Evolutionary conservation across 805 yeast species (phyloP).

Genomic region (Ogataea saltuana): DNA sequence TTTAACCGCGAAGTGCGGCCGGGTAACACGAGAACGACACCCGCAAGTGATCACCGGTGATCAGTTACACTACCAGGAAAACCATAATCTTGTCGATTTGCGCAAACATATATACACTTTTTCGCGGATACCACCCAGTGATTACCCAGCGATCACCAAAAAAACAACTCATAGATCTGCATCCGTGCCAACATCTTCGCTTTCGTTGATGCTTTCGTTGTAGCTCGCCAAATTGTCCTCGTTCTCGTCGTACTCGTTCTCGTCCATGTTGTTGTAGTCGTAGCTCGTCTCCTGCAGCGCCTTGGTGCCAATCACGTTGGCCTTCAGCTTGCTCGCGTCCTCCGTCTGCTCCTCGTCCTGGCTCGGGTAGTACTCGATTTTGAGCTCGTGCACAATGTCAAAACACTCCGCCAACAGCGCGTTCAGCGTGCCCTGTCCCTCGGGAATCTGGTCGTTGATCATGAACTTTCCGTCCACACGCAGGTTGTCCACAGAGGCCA

Average conservation of each 20-base stretch:
- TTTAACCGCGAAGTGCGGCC: neutral
- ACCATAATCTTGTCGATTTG: neutral
- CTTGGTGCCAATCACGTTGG: slow-evolving; percentile 40
- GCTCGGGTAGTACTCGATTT: slow-evolving; percentile 76
- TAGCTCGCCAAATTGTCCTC: slow-evolving; percentile 34
- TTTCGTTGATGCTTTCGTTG: slow-evolving; percentile 35
- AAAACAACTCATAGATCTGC: too few relatives aligned
- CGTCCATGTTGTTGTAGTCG: slow-evolving; percentile 38
- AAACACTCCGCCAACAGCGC: slow-evolving; percentile 92
- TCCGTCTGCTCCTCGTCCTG: slow-evolving; percentile 37
- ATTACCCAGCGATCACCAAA: too few relatives aligned
- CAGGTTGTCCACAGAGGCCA: slow-evolving; percentile 83
- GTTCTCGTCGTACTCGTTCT: slow-evolving; percentile 29
- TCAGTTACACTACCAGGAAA: too few relatives aligned
- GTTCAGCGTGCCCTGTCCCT: slow-evolving; percentile 95
- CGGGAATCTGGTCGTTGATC: slow-evolving; percentile 87
- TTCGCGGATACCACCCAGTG: too few relatives aligned
- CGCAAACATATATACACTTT: too few relatives aligned
- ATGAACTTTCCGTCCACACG: slow-evolving; percentile 91
- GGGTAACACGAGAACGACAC: neutral
- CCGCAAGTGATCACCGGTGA: neutral
- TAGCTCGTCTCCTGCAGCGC: slow-evolving; percentile 36
- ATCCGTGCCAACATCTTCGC: slow-evolving; percentile 30
- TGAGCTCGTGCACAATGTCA: slow-evolving; percentile 88
- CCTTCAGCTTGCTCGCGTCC: slow-evolving; percentile 34